Evolutionary conservation across 1,284 basidiomycete genomes (phyloP), one percentile per base, ranked within the genome.

Genomic region (Gymnopus androsaceus): DNA sequence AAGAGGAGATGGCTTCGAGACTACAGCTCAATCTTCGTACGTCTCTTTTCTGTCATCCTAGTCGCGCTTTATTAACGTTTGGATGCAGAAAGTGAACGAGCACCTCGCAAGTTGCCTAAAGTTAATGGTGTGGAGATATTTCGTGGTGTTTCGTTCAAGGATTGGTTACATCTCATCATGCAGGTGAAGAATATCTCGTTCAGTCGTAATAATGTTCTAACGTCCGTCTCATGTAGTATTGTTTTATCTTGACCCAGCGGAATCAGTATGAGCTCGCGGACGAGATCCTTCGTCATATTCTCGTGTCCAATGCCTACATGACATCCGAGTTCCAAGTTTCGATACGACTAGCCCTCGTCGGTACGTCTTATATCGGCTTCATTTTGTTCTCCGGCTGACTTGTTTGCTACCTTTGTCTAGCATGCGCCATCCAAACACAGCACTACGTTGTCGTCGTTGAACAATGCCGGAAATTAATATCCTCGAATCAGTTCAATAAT

Each of bases 161-260:
- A 92, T 51, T 98, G 96, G 96, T 70, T 96, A 48, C 76, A 79
- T 3, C 68, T 98, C 19, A 87, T 95, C 63, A 85, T 96, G 76
- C 89, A 94, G 77, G 94, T 93, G 58, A 77, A 60, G 23, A 12
- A 11, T 8, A 1, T n/a, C 34, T 14, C 23, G 49, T 19, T 28
- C 38, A 36, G 23, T 19, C 7, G 21, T n/a, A 17, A 36, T 45
- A 7, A n/a, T 37, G 11, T n/a, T 17, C 4, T 11, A 4, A 34
- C 25, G n/a, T 19, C 21, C 31, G 12, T 53, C 15, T 21, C 25
- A 19, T 15, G 17, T 62, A 98, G 92, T 97, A 97, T 68, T 84
- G 87, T 54, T 94, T 96, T 68, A 76, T 90, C 6, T 75, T 95
- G 34, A 90, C 92, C 51, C 75, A 77, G 67, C 75, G 84, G 58